Base-by-base conservation (phyloP, 2,329 filamentous ascomycete genomes). In the Cadophora sp. region DNA sequence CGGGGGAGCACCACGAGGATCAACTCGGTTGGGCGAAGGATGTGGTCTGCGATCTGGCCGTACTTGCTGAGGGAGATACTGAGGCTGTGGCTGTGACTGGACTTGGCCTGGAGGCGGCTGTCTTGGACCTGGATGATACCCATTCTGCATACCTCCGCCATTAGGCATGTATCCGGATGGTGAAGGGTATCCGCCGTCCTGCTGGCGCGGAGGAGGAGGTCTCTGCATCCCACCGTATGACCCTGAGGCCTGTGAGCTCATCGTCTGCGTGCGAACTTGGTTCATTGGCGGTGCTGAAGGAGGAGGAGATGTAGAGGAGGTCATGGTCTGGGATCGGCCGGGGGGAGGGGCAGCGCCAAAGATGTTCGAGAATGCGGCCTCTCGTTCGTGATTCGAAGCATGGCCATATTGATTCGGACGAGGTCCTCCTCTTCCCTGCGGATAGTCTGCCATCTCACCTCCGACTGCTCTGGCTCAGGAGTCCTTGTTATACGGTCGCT, bases 241-340 rank as follows among this genome's bases (percentile, higher is more conserved):
- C 78, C 68, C 77, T 24, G 76, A 75, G 76, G 65, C 59, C 63
- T 76, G 73, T 37, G 74, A 75, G 63, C 65, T 88, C 89, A 93
- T 92, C 68, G 93, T 97, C 73, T 93, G 90, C 59, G 93, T 93
- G 75, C 94, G 89, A 74, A 92, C 92, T 62, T 84, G 83, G 63
- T 84, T 83, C 68, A 86, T 83, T 75, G 81, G 82, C 83, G 75
- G 82, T 43, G 31, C 56, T 40, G 56, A 83, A 74, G 82, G 79
- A 60, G 83, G 81, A 61, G 87, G 88, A 68, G 84, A 81, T 37
- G 91, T 86, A 72, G 93, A 90, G 66, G 92, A 94, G 72, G 91
- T 96, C 94, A 98, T 97, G 29, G 95, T 97, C 78, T 97, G 94
- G 67, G 94, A 97, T 79, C 96, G 91, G 68, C 95, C 95, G 56